Evolutionary conservation across 306 rosid species (phyloP).

Genomic region (Vigna angularis): DNA sequence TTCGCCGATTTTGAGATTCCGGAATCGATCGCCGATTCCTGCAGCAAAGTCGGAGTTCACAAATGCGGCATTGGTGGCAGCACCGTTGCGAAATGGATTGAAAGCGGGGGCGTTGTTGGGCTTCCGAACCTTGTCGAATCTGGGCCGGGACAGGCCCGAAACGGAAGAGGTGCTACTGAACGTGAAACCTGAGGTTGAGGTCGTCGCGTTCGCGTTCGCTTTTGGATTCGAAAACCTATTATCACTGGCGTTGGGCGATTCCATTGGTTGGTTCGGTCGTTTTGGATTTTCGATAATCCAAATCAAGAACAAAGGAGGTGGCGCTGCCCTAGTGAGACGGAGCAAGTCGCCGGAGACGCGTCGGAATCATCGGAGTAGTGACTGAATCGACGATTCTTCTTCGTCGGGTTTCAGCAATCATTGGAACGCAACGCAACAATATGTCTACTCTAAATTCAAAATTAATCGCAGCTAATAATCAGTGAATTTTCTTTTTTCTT

Average conservation of each 20-base stretch:
- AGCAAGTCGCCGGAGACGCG: slow-evolving; percentile 53
- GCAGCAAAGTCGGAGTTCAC: slow-evolving; percentile 22
- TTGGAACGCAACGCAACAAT: slow-evolving; percentile 31
- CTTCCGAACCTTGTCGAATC: slow-evolving; percentile 67
- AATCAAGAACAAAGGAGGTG: slow-evolving; percentile 2
- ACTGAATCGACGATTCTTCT: slow-evolving; percentile 28
- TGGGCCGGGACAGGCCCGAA: slow-evolving; percentile 66
- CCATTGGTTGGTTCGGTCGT: slow-evolving; percentile 49
- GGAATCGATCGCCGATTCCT: slow-evolving; percentile 56
- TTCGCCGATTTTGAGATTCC: slow-evolving; percentile 61
- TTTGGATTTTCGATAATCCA: slow-evolving; percentile 21
- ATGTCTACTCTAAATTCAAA: slow-evolving; percentile 5
- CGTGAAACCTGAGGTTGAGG: slow-evolving; percentile 42
- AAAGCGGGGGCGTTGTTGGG: slow-evolving; percentile 60
- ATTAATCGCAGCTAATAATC: not conserved
- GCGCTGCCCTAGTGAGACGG: slow-evolving; percentile 16
- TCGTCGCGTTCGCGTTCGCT: slow-evolving; percentile 36
- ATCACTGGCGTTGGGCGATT: slow-evolving; percentile 52
- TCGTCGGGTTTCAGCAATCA: slow-evolving; percentile 32
- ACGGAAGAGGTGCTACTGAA: slow-evolving; percentile 55
- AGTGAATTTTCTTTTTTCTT: not conserved
- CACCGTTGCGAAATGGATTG: slow-evolving; percentile 61
- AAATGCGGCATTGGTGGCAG: slow-evolving; percentile 21
- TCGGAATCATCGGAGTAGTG: slow-evolving; percentile 43
- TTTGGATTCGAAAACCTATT: slow-evolving; percentile 55